These are phyloP conservation scores for Naumovozyma castellii DNA, from an alignment of 805 yeast species.

Conservation along the genomic window DNA sequence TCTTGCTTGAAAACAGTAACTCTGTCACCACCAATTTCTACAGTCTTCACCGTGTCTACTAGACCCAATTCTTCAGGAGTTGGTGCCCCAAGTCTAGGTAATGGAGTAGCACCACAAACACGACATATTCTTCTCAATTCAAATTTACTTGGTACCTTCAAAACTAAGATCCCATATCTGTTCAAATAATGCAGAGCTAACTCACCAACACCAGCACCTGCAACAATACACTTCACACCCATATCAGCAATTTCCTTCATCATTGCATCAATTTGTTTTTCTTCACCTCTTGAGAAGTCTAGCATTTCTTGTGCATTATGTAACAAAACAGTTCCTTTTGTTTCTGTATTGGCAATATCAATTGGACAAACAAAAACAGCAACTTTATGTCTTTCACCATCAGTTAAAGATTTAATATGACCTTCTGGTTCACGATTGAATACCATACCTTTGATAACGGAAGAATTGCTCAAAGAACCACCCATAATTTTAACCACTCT, in stretches of 20 bases:
- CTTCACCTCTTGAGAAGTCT: constrained; percentile 93
- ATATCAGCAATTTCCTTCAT: constrained; percentile 74
- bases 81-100: constrained; percentile 90
- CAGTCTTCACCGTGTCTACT: constrained; percentile 79
- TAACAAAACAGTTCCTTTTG: constrained; percentile 91
- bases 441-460: constrained; percentile 93
- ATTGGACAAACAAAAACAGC: constrained; percentile 90
- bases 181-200: constrained; percentile 87
- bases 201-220: constrained; percentile 93
- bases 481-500: constrained; percentile 98
- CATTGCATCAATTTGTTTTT: constrained; percentile 78
- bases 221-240: constrained; percentile 81
- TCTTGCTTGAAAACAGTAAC: constrained; percentile 88
- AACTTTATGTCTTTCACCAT: constrained; percentile 56
- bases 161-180: constrained; percentile 72
- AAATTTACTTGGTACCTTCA: constrained; percentile 87
- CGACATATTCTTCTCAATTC: constrained; percentile 89
- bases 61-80: constrained; percentile 88
- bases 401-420: constrained; percentile 52
- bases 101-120: constrained; percentile 95
- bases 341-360: constrained; percentile 93
- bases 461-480: constrained; percentile 58
- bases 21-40: constrained; percentile 95
- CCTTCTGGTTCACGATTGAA: constrained; percentile 98
- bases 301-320: constrained; percentile 97